Evolutionary conservation across 192 early-diverging fungal genomes (phyloP), one percentile per base, ranked within the genome.

Genomic region (Coemansia sp.): DNA sequence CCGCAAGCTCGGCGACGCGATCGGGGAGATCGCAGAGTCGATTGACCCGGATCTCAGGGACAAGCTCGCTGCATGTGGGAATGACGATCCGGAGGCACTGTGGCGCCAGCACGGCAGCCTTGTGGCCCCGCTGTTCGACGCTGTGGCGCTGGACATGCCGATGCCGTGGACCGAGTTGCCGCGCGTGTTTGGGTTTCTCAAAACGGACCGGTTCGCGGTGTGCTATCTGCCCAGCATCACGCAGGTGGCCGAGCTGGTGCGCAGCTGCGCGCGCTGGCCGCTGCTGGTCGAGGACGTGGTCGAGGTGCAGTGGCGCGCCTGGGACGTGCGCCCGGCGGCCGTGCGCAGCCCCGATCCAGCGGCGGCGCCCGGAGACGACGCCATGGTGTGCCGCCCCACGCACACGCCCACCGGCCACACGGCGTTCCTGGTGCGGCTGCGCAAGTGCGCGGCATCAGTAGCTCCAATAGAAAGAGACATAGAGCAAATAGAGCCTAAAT

Each of bases 401-500:
- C 81, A 82, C 19, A 70, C 60, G 47, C 81, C 75, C 0, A 55
- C 38, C 1, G 75, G 79, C 0, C 81, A 82, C 52, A 82, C 81
- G 0, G 81, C 78, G 9, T 82, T 82, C 50, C 60, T 82, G 14
- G 81, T 81, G 23, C 70, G 67, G 21, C 59, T 79, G 17, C 78
- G 77, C 46, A 81, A 68, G 9, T 50, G 48, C 12, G 48, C 25
- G 15, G 3, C 38, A 39, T n/a, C n/a, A n/a, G n/a, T n/a, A n/a
- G n/a, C n/a, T n/a, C n/a, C n/a, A n/a, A n/a, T n/a, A n/a, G n/a
- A n/a, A n/a, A n/a, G n/a, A n/a, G n/a, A n/a, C n/a, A n/a, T n/a
- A n/a, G n/a, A 14, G 28, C 28, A 29, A 39, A 39, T 39, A 39
- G 38, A 39, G 11, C 34, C 34, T n/a, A n/a, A n/a, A n/a, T n/a